Conservation (phyloP, 768 basidiomycete species). For the Piloderma croceum region DNA sequence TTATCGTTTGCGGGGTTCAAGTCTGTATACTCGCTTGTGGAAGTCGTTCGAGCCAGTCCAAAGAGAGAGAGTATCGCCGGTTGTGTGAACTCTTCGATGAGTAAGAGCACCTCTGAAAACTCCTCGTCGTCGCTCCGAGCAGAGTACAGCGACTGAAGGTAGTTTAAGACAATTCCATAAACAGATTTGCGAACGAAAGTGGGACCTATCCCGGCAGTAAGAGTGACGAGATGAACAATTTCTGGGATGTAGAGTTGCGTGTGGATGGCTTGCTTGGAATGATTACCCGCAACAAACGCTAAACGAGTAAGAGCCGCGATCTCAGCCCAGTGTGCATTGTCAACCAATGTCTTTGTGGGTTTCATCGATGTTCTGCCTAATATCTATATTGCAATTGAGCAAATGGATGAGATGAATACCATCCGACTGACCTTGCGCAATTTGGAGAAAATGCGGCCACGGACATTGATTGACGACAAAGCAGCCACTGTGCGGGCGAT, state of each 20-base stretch:
- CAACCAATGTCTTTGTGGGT: slow-evolving; percentile 54
- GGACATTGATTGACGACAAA: slow-evolving; percentile 68
- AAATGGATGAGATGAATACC: not conserved
- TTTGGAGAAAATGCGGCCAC: slow-evolving; percentile 72
- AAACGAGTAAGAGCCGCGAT: slow-evolving; percentile 76
- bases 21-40: slow-evolving; percentile 63
- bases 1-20: slow-evolving; percentile 47
- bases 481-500: slow-evolving; percentile 70
- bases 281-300: slow-evolving; percentile 65
- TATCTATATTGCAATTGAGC: slow-evolving; percentile 36
- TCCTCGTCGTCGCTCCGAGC: slow-evolving; percentile 53
- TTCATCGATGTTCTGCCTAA: slow-evolving; percentile 68
- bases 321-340: slow-evolving; percentile 76
- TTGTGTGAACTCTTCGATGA: slow-evolving; percentile 57
- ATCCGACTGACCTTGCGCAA: slow-evolving; percentile 60
- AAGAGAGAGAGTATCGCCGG: slow-evolving; percentile 62
- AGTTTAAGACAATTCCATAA: slow-evolving; percentile 77
- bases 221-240: slow-evolving; percentile 69
- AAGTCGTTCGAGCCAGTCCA: slow-evolving; percentile 58
- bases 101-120: slow-evolving; percentile 51
- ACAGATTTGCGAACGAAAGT: slow-evolving; percentile 71
- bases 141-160: slow-evolving; percentile 70
- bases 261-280: slow-evolving; percentile 54
- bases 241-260: slow-evolving; percentile 82
- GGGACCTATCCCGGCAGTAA: slow-evolving; percentile 74